Conservation (phyloP, 306 rosid genomes). For the Fragaria iinumae region DNA sequence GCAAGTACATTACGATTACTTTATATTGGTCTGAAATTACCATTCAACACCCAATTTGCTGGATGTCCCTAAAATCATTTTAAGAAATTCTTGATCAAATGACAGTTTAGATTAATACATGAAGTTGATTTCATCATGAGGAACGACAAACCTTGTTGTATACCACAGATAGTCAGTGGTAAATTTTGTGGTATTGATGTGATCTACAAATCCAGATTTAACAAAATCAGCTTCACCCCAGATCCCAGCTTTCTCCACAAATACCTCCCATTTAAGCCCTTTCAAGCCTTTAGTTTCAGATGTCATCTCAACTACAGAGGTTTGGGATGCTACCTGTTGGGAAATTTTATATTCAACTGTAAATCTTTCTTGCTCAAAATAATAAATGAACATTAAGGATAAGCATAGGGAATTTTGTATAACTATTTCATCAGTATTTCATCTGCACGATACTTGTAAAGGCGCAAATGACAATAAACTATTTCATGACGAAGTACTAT, state of each 20-base stretch:
- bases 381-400: constrained; percentile 2
- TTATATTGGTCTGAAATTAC: neutral
- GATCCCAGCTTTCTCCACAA: constrained; percentile 72
- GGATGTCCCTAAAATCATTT: neutral
- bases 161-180: constrained; percentile 92
- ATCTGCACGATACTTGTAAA: neutral
- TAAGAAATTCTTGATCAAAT: neutral
- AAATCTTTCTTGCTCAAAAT: neutral
- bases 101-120: neutral
- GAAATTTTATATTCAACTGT: constrained; percentile 30
- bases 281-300: constrained; percentile 54
- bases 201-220: constrained; percentile 78
- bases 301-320: constrained; percentile 59
- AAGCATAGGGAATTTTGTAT: neutral
- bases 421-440: neutral
- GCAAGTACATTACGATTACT: neutral
- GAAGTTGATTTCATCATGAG: neutral
- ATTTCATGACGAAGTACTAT: neutral
- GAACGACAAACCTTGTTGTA: constrained; percentile 74
- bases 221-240: constrained; percentile 78
- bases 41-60: neutral
- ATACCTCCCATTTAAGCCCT: constrained; percentile 62
- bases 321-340: constrained; percentile 69
- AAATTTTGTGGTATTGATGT: constrained; percentile 89
- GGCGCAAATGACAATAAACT: neutral